These are phyloP conservation scores for Fraxinus excelsior DNA, from an alignment of 257 asterid genomes.

Conservation along the genomic window DNA sequence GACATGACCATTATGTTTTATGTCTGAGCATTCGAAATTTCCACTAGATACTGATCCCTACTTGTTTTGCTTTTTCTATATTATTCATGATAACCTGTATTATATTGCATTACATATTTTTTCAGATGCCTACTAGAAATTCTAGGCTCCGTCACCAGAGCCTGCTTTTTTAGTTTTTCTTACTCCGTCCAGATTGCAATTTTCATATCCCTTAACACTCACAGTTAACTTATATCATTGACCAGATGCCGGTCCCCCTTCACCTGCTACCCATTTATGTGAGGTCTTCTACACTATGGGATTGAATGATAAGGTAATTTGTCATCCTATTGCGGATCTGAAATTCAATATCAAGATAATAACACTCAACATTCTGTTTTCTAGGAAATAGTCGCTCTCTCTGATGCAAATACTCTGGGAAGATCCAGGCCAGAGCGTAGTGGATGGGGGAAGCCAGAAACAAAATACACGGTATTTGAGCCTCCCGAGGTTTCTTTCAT, in stretches of 20 bases:
- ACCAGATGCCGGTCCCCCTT: slow-evolving; percentile 97
- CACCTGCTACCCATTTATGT: slow-evolving; percentile 94
- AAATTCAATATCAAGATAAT: slow-evolving; percentile 14
- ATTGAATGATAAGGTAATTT: slow-evolving; percentile 75
- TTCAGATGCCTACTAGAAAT: not conserved
- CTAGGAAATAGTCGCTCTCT: slow-evolving; percentile 98
- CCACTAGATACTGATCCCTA: not conserved
- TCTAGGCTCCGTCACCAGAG: slow-evolving; percentile 5
- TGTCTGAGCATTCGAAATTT: not conserved
- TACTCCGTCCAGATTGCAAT: slow-evolving; percentile 11
- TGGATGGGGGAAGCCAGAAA: slow-evolving; percentile 99
- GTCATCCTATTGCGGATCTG: slow-evolving; percentile 6
- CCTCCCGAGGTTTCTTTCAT: too few species aligned
- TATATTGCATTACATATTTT: not conserved
- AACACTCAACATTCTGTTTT: slow-evolving; percentile 24
- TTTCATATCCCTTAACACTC: slow-evolving; percentile 11
- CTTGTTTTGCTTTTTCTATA: not conserved
- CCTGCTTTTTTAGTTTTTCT: slow-evolving; percentile 18
- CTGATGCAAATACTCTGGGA: slow-evolving; percentile 98
- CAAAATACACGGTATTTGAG: slow-evolving; percentile 89
- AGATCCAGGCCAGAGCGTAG: slow-evolving; percentile 98
- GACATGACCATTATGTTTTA: not conserved
- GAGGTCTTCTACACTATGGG: slow-evolving; percentile 97
- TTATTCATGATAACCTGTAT: slow-evolving; percentile 1
- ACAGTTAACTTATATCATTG: slow-evolving; percentile 24